Evolutionary conservation across 805 yeast species (phyloP), one percentile per base, ranked within the genome.

Genomic region (Candida berthetii): DNA sequence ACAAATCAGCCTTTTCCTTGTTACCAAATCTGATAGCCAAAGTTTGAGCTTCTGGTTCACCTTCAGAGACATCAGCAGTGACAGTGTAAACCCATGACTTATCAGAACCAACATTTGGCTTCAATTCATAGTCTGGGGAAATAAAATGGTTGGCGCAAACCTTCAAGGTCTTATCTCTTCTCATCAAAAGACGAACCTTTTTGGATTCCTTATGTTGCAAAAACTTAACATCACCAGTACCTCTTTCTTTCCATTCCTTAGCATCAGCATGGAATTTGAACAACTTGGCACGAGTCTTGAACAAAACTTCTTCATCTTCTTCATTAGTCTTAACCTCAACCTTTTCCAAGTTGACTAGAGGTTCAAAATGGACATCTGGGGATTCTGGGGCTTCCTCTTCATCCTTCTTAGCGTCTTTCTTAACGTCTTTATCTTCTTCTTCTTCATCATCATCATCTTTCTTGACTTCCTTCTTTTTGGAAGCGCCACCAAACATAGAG

Each of bases 161-260:
- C 76, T 93, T 93, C 62, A 93, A 78, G 42, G 98, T 93, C 76
- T 91, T 91, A 72, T 93, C 99, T 74, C 99, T 88, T 80, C 99
- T 88, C 99, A 93, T 93, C 61, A 93, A 74, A 52, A 93, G 68
- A 72, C 99, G 84, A 49, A 86, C 87, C 71, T 88, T 90, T 44
- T 78, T 76, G 44, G 87, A 71, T 47, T 69, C 69, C 66, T 88
- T 89, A 72, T 91, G 96, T 72, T 91, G 75, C 63, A 93, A 79
- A 68, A 93, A 87, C 69, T 93, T 88, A 56, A 89, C 96, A 61
- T 93, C 99, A 60, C 99, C 99, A 29, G 96, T 88, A 57, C 99
- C 99, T 74, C 99, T 86, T 76, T 93, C 99, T 68, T 93, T 93
- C 99, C 99, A 93, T 69, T 93, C 98, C 60, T 82, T 83, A 41